Conservation (phyloP, 352 stramenopile genomes). For the Pythium periplocum region DNA sequence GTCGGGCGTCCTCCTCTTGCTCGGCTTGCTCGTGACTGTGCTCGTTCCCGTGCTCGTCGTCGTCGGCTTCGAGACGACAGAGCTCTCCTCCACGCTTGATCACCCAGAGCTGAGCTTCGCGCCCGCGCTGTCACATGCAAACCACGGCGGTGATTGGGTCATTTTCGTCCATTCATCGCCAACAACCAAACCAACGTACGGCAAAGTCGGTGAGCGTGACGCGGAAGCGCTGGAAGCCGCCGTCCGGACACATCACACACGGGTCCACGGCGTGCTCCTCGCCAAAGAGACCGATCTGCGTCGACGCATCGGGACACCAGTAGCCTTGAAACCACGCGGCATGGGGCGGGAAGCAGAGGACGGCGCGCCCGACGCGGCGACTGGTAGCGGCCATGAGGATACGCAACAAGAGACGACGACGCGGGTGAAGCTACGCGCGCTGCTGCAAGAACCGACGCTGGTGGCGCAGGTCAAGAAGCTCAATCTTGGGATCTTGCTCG, state of each 20-base stretch:
- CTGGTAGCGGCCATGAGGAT: constrained; percentile 10
- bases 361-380: constrained; percentile 23
- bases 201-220: constrained; percentile 59
- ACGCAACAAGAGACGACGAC: constrained; percentile 8
- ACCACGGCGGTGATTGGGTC: neutral
- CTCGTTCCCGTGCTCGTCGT: constrained; percentile 9
- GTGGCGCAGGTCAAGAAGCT: constrained; percentile 52
- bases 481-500: constrained; percentile 61
- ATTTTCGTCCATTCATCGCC: constrained; percentile 10
- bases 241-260: constrained; percentile 48
- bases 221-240: constrained; percentile 58
- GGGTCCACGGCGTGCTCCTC: constrained; percentile 58
- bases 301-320: constrained; percentile 30
- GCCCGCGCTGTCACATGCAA: constrained; percentile 5
- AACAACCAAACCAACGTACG: constrained; percentile 7
- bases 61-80: constrained; percentile 43
- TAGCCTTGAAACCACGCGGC: constrained; percentile 67
- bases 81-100: constrained; percentile 59
- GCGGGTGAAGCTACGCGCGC: constrained; percentile 31
- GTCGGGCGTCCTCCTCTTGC: neutral
- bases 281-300: constrained; percentile 52
- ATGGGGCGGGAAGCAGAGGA: constrained; percentile 53
- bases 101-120: constrained; percentile 38
- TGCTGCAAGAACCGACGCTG: constrained; percentile 34
- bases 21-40: constrained; percentile 1